Conservation (phyloP, 129 eudicot genomes). For the Helichrysum umbraculigerum region DNA sequence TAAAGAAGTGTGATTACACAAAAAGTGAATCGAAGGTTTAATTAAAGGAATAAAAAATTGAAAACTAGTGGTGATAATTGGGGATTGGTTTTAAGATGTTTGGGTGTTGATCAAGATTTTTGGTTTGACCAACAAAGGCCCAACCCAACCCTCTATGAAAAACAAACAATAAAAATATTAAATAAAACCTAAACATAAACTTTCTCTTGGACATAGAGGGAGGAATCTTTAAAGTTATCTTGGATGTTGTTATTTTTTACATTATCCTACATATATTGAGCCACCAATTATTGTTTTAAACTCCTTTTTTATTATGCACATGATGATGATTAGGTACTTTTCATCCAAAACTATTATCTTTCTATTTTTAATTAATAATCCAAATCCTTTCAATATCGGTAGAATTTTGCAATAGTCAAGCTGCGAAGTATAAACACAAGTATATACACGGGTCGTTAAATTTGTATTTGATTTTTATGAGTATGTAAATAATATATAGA, state of each 20-base stretch:
- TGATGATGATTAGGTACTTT: slow-evolving; percentile 29
- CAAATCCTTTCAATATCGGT: background rate
- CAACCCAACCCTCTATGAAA: background rate
- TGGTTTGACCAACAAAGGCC: slow-evolving; percentile 11
- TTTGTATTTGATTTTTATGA: too few species aligned
- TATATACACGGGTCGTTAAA: too few species aligned
- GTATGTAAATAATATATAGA: too few species aligned
- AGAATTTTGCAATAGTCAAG: background rate
- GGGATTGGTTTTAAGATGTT: too few species aligned
- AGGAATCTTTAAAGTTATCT: slow-evolving; percentile 18
- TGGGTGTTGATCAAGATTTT: slow-evolving; percentile 7
- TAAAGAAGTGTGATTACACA: too few species aligned
- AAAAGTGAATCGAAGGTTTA: too few species aligned
- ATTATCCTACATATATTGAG: slow-evolving; percentile 26
- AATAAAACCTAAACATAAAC: slow-evolving; percentile 1
- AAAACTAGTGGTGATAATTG: background rate
- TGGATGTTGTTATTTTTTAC: slow-evolving; percentile 25
- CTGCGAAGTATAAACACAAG: too few species aligned
- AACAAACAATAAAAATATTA: background rate
- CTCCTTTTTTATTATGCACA: slow-evolving; percentile 11
- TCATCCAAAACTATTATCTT: background rate
- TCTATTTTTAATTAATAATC: background rate
- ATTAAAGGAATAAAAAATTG: background rate
- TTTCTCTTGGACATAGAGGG: slow-evolving; percentile 7
- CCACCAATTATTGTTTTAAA: slow-evolving; percentile 31